Evolutionary conservation across 2,329 filamentous ascomycete genomes (phyloP).

Genomic region (Ceratocystis albifundus): DNA sequence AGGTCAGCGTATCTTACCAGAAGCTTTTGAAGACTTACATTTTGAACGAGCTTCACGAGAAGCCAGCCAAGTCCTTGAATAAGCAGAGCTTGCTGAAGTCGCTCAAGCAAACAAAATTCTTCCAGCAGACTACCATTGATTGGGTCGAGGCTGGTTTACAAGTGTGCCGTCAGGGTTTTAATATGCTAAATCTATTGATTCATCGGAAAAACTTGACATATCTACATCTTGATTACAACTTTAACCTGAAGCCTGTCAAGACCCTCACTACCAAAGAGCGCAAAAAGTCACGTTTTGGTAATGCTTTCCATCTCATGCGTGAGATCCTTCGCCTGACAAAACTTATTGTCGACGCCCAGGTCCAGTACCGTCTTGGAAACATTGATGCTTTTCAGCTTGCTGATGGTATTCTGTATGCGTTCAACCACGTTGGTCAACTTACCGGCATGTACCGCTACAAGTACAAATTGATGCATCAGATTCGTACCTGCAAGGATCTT

Average conservation of each 20-base stretch:
- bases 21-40: conserved; percentile 95
- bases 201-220: conserved; percentile 98
- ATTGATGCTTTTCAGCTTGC: conserved; percentile 98
- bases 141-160: conserved; percentile 98
- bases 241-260: conserved; percentile 98
- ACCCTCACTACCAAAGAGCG: conserved; percentile 96
- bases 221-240: conserved; percentile 97
- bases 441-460: conserved; percentile 99
- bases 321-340: conserved; percentile 94
- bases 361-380: conserved; percentile 93
- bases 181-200: conserved; percentile 96
- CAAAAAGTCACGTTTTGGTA: conserved; percentile 98
- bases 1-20: conserved; percentile 95
- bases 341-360: conserved; percentile 94
- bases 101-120: conserved; percentile 94
- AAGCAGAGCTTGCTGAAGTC: conserved; percentile 85
- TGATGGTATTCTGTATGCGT: conserved; percentile 97
- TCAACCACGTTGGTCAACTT: conserved; percentile 96
- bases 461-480: conserved; percentile 99
- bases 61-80: conserved; percentile 87
- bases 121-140: conserved; percentile 97
- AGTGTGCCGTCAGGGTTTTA: conserved; percentile 95
- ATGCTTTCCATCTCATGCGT: conserved; percentile 97
- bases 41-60: conserved; percentile 92
- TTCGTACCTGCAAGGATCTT: conserved; percentile 94